A percentile compares a stretch with the other conserved stretches of the same genome.
Evolutionary conservation across 331 rosid genomes (phyloP).

Genomic region (Pyracantha coccinea): DNA sequence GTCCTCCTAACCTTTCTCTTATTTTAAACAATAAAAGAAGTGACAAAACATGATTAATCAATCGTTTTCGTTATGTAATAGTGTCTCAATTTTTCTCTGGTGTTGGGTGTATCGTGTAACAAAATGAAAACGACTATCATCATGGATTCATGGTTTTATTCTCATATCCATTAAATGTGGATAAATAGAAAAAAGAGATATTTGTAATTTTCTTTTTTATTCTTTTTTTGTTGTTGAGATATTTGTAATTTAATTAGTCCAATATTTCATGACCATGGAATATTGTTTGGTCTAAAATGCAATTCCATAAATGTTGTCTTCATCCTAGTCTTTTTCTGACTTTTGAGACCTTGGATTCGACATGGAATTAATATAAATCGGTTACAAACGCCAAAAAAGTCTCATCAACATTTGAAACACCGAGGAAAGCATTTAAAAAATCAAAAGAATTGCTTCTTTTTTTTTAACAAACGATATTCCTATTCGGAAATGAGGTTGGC

Average conservation of each 20-base stretch:
- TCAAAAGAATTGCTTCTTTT: too few relatives aligned
- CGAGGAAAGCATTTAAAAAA: neutral
- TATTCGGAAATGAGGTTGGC: fast-evolving
- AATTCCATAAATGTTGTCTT: neutral
- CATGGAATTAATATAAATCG: too few relatives aligned
- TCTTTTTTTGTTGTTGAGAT: too few relatives aligned
- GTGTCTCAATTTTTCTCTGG: neutral
- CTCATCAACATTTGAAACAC: neutral
- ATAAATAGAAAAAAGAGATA: neutral
- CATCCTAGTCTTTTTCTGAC: neutral
- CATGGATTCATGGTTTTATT: too few relatives aligned
- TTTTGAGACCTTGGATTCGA: neutral
- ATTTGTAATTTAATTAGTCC: neutral
- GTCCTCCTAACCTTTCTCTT: fast-evolving
- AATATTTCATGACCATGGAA: neutral
- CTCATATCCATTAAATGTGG: neutral
- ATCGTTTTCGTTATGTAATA: neutral
- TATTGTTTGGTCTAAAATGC: neutral
- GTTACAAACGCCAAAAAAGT: neutral
- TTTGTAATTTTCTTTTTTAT: too few relatives aligned
- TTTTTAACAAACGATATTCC: too few relatives aligned
- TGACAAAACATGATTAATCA: neutral
- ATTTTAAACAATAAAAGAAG: too few relatives aligned
- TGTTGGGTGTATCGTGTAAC: neutral
- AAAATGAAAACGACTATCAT: neutral